Conservation (phyloP, 345 rosid genomes). For the Eucalyptus pumila region DNA sequence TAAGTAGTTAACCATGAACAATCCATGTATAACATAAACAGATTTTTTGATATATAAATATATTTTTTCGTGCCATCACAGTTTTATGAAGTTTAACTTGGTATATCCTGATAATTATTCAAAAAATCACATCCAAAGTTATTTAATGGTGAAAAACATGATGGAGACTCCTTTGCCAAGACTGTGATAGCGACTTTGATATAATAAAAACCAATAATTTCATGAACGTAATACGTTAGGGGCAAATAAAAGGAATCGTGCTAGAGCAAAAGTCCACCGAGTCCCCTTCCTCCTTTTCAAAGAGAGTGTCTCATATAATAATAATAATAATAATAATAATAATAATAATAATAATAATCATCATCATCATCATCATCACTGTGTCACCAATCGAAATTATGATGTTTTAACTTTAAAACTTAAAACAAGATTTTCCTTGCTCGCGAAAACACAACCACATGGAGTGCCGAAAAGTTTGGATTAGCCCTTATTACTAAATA, state of each 20-base stretch:
- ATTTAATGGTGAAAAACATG: background rate
- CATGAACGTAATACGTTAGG: background rate
- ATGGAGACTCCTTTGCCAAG: background rate
- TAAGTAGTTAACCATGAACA: background rate
- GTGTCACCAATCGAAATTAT: background rate
- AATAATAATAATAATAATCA: no score
- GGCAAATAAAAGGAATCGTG: background rate
- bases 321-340: no score
- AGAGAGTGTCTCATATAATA: no score
- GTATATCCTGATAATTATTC: background rate
- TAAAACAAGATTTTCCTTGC: background rate
- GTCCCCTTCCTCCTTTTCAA: background rate
- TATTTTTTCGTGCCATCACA: background rate
- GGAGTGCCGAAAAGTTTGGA: background rate
- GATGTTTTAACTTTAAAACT: background rate
- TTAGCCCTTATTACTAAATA: background rate
- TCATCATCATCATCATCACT: background rate
- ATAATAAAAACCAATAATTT: background rate
- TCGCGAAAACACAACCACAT: background rate
- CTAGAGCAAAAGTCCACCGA: background rate
- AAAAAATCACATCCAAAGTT: background rate
- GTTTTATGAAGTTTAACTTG: background rate
- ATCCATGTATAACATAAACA: no score
- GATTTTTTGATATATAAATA: no score
- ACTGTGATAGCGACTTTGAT: background rate